A percentile compares a stretch with the other conserved stretches of the same genome.
Evolutionary conservation across 345 rosid species (phyloP).

Genomic region (Rhizophora mangle): DNA sequence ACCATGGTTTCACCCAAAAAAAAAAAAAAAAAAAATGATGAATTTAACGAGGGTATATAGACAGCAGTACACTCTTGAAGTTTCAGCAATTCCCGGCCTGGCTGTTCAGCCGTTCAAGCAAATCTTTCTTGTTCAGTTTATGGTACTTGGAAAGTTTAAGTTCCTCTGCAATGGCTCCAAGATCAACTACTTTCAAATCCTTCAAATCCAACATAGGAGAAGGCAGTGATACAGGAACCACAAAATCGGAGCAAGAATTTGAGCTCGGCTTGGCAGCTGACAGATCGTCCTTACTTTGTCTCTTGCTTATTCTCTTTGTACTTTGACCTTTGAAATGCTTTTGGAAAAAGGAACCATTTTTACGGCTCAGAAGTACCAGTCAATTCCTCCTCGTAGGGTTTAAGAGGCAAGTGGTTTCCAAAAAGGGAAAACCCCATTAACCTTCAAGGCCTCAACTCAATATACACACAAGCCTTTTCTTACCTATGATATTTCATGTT

Average conservation of each 20-base stretch:
- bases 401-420: slow-evolving; percentile 3
- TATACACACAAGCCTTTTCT: not conserved
- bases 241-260: slow-evolving; percentile 21
- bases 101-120: slow-evolving; percentile 2
- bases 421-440: not conserved
- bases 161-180: slow-evolving; percentile 5
- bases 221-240: slow-evolving; percentile 4
- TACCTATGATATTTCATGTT: slow-evolving; percentile 19
- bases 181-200: slow-evolving; percentile 28
- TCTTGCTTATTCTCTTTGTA: no score
- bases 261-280: slow-evolving; percentile 6
- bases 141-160: not conserved
- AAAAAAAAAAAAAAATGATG: not conserved
- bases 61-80: not conserved
- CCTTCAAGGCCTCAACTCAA: no score
- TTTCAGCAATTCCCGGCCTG: not conserved
- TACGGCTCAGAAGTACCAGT: no score
- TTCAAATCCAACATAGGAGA: slow-evolving; percentile 30
- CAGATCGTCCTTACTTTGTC: slow-evolving; percentile 16
- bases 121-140: slow-evolving; percentile 4
- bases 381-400: slow-evolving; percentile 19
- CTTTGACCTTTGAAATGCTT: no score
- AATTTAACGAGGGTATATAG: not conserved
- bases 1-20: not conserved
- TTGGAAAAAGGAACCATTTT: no score